These are phyloP conservation scores for Kuraishia molischiana DNA, from an alignment of 805 yeast genomes.

Conservation along the genomic window DNA sequence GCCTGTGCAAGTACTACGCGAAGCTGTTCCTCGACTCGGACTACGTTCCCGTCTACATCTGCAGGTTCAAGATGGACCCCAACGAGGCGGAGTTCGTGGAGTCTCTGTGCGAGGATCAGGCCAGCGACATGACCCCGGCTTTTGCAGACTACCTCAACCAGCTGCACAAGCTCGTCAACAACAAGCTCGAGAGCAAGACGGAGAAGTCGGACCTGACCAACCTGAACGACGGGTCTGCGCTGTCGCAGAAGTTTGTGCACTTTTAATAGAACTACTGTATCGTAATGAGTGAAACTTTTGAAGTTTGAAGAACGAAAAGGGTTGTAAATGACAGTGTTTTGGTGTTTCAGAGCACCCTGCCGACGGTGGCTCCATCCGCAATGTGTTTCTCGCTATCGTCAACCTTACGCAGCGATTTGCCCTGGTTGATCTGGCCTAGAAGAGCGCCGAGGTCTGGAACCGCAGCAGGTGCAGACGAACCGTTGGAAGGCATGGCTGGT, in stretches of 20 bases:
- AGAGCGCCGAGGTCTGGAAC: constrained; percentile 34
- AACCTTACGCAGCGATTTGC: constrained; percentile 41
- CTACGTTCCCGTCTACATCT: constrained; percentile 43
- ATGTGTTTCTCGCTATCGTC: constrained; percentile 35
- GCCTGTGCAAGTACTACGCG: constrained; percentile 47
- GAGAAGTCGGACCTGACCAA: neutral
- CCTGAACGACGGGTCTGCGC: neutral
- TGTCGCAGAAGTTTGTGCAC: constrained; percentile 1
- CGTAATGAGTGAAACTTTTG: neutral
- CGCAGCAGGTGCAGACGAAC: constrained; percentile 19
- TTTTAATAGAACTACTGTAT: neutral
- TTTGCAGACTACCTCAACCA: constrained; percentile 59
- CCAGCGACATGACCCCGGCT: constrained; percentile 39
- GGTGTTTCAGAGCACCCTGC: constrained; percentile 38
- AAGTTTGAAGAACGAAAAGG: too few relatives aligned
- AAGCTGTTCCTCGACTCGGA: constrained; percentile 24
- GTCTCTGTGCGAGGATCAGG: constrained; percentile 65
- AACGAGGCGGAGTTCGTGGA: constrained; percentile 47
- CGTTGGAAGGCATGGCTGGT: constrained; percentile 25
- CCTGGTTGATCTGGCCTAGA: constrained; percentile 48
- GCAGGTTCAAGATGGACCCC: constrained; percentile 58
- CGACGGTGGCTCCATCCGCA: constrained; percentile 36
- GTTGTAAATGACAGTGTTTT: too few relatives aligned
- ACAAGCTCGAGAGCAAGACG: constrained; percentile 24
- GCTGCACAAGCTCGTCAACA: constrained; percentile 56